Conservation (phyloP, 495 filamentous ascomycete genomes). For the Amphirosellinia nigrospora region DNA sequence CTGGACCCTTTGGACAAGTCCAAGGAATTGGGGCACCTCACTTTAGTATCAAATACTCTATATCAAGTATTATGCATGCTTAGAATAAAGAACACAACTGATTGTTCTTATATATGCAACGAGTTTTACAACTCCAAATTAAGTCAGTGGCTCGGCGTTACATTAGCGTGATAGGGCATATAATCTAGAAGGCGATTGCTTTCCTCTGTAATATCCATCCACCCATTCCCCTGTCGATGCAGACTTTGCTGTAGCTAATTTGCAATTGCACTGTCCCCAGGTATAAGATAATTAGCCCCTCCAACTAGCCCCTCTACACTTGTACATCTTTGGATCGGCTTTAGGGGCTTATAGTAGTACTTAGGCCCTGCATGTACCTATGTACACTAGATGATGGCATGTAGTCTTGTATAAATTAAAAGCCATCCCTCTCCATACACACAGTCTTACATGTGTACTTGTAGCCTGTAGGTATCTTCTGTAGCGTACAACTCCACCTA, state of each 20-base stretch:
- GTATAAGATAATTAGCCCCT: no score
- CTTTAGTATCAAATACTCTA: constrained; percentile 20
- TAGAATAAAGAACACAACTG: not conserved
- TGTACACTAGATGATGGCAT: no score
- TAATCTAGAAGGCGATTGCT: no score
- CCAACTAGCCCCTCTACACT: no score
- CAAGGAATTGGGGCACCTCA: constrained; percentile 4
- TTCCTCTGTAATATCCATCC: no score
- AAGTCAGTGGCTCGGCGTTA: not conserved
- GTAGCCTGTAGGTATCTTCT: not conserved
- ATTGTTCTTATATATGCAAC: not conserved
- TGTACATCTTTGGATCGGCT: not conserved
- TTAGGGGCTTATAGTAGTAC: no score
- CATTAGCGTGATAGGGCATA: not conserved
- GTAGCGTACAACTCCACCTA: not conserved
- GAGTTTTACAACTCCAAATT: not conserved
- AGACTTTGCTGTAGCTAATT: no score
- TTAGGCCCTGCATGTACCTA: no score
- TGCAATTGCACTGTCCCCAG: no score
- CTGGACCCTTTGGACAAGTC: constrained; percentile 5
- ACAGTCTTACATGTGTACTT: no score
- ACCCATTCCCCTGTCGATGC: no score
- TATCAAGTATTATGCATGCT: constrained; percentile 10
- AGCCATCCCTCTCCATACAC: not conserved
- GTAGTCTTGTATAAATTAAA: not conserved